Base-by-base conservation (phyloP, 352 stramenopile species). In the Saprolegnia diclina region DNA sequence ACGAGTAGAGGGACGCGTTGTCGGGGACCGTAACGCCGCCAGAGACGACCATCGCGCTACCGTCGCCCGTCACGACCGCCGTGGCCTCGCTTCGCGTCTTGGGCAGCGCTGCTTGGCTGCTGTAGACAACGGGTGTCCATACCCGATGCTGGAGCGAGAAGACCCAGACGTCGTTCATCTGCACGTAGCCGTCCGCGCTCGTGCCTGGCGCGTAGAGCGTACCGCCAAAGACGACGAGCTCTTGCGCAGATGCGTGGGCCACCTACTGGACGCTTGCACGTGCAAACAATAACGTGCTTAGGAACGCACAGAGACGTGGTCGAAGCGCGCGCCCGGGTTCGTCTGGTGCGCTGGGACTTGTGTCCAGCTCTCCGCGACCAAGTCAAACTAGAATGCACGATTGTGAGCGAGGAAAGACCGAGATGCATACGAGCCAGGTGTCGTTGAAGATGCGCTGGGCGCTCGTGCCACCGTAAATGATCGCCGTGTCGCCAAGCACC, bases 131-230 rank as follows among this genome's bases (percentile, higher is more conserved):
- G 3, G 24, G 24, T 7, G 52, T 59, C 52, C 52, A 59, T 7
- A 24, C n/a, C 1, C 11, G 52, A 59, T 11, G 24, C 24, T 2
- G 24, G 3, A 59, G 19, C 35, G 52, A 59, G 19, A 69, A 52
- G n/a, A 48, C 62, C 63, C 63, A 69, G 9, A 69, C 11, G 63
- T 69, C 63, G 37, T 69, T 69, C 48, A 48, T 24, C 18, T 59
- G 63, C 26, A 22, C 9, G 26, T 37, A 62, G 22, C 19, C 26
- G 45, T 57, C 62, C 52, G 19, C 2, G 18, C 44, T 61, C 13
- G 21, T 4, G 18, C 18, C 21, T 21, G 26, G 11, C 7, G 21
- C 37, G 53, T 54, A 46, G 6, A 24, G 14, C 63, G 63, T 69
- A 18, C 63, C 63, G 21, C 63, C 63, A 61, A 69, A 69, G 5